Evolutionary conservation across 2,329 filamentous ascomycete species (phyloP), one percentile per base, ranked within the genome.

Genomic region (Cercospora canescens): DNA sequence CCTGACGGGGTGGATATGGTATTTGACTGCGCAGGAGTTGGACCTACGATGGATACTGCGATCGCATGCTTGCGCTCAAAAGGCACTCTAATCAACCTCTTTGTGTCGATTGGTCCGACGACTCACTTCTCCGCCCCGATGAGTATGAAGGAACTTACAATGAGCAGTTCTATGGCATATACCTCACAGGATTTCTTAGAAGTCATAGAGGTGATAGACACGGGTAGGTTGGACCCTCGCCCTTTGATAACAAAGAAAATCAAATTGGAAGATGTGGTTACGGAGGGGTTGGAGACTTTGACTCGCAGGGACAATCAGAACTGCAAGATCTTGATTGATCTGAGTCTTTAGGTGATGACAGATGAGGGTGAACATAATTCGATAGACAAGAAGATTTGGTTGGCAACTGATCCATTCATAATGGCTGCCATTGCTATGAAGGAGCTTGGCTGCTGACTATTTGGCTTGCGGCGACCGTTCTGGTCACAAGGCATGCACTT

Each of bases 21-120:
- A 8, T 62, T 62, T 41, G 64, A 66, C 35, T 66, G 64, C 21
- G 64, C 64, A 11, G 64, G 64, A 3, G 64, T 66, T 12, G 60
- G 59, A 26, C 50, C 52, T n/a, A 62, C 64, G 1, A 58, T 66
- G 52, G 54, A 66, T 30, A 62, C 64, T 4, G 64, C 60, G n/a
- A 52, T 66, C 9, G 52, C 59, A 16, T 54, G 59, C 34, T 37
- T 57, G 11, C 60, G 60, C 14, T 45, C 64, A 1, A 24, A 54
- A 39, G 52, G 54, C 21, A 66, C 59, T 16, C 35, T 66, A 30
- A 35, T 66, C 0, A 62, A 66, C 26, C 39, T 66, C n/a, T 58
- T 62, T 26, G 52, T 60, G n/a, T 52, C 59, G 3, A 52, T 58
- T 4, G 14, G 14, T 16, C 28, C 50, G 9, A 66, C 64, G 7